A percentile compares a stretch with the other conserved stretches of the same genome.
Evolutionary conservation across 2,329 filamentous ascomycete genomes (phyloP).

Genomic region (Myrmaecium sp.): DNA sequence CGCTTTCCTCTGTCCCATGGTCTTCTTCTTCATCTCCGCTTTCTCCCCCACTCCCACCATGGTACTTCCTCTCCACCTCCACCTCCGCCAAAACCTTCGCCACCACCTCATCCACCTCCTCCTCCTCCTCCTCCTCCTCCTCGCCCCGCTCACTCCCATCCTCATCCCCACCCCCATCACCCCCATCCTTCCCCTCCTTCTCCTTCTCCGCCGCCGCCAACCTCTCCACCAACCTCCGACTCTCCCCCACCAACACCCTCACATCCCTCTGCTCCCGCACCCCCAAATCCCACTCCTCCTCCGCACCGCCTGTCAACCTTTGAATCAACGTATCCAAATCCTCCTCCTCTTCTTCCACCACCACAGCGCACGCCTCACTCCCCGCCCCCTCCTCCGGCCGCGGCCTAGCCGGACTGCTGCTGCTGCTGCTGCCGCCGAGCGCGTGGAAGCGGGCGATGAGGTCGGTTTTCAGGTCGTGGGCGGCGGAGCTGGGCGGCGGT

Average conservation of each 20-base stretch:
- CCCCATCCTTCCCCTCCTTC: slow-evolving; percentile 11
- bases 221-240: slow-evolving; percentile 20
- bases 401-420: no score
- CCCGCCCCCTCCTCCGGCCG: slow-evolving; percentile 10
- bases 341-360: slow-evolving; percentile 24
- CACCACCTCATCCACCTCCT: slow-evolving; percentile 29
- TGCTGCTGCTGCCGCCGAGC: slow-evolving; percentile 12
- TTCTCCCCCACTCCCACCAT: slow-evolving; percentile 8
- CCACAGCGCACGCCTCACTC: slow-evolving; percentile 11
- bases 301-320: slow-evolving; percentile 19
- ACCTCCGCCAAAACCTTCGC: slow-evolving; percentile 29
- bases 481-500: background rate
- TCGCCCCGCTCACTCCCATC: slow-evolving; percentile 4
- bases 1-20: slow-evolving; percentile 2
- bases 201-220: slow-evolving; percentile 7
- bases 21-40: slow-evolving; percentile 3
- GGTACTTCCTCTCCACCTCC: slow-evolving; percentile 25
- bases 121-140: slow-evolving; percentile 8
- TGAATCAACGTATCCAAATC: slow-evolving; percentile 29
- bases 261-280: slow-evolving; percentile 25
- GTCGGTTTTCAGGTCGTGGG: slow-evolving; percentile 8
- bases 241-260: slow-evolving; percentile 23
- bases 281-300: slow-evolving; percentile 22
- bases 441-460: slow-evolving; percentile 21
- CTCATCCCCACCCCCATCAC: slow-evolving; percentile 7